These are phyloP conservation scores for Hyphodiscus sp. DNA, from an alignment of 2,329 filamentous ascomycete species.

Conservation along the genomic window DNA sequence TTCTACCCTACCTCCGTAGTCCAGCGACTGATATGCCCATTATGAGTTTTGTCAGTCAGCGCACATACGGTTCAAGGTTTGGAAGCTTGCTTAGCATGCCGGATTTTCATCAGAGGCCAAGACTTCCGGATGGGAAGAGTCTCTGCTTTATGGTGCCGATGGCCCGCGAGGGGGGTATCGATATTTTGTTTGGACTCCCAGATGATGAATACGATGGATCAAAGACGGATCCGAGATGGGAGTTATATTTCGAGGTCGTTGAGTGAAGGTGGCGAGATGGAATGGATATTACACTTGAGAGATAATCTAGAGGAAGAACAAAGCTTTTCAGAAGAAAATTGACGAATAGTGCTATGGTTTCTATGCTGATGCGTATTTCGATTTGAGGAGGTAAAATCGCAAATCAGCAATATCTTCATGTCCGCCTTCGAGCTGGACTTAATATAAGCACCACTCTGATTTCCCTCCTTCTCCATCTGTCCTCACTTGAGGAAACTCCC, in stretches of 20 bases:
- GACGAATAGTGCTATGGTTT: no score
- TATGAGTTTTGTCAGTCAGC: background rate
- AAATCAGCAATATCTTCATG: no score
- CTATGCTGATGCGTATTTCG: background rate
- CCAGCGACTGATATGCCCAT: background rate
- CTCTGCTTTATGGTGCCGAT: no score
- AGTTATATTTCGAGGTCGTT: background rate
- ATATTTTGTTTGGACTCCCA: background rate
- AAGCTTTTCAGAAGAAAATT: no score
- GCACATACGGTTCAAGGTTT: background rate
- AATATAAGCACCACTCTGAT: background rate
- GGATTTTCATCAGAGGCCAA: no score
- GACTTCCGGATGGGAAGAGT: no score
- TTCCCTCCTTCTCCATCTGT: background rate
- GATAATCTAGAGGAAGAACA: no score
- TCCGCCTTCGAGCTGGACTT: no score
- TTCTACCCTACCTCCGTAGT: no score
- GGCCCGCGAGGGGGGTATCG: background rate
- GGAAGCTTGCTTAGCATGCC: background rate
- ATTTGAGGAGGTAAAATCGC: no score
- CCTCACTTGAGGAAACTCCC: slow-evolving; percentile 39
- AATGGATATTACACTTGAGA: background rate
- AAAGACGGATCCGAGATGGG: background rate
- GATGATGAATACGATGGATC: background rate
- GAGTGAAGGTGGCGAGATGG: background rate